Conservation (phyloP, 352 stramenopile species). For the Phytophthora europaea region DNA sequence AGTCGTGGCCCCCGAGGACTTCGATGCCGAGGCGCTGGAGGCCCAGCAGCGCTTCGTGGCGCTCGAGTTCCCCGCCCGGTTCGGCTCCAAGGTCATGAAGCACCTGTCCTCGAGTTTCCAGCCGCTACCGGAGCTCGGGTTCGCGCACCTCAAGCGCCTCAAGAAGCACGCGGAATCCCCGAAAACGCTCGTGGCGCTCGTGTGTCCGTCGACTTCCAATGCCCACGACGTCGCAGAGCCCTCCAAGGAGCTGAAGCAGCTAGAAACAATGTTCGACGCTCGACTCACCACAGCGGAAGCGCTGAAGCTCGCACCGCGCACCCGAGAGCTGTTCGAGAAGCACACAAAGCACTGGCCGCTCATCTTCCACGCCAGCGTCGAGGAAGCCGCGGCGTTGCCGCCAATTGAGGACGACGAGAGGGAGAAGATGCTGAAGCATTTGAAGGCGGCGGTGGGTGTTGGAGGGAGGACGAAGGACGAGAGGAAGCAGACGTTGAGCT, state of each 20-base stretch:
- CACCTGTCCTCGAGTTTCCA: slow-evolving; percentile 59
- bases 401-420: slow-evolving; percentile 54
- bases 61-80: slow-evolving; percentile 69
- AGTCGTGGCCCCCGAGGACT: slow-evolving; percentile 43
- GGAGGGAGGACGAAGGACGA: slow-evolving; percentile 30
- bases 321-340: slow-evolving; percentile 66
- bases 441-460: slow-evolving; percentile 35
- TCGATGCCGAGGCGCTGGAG: slow-evolving; percentile 40
- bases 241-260: slow-evolving; percentile 32
- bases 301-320: slow-evolving; percentile 65
- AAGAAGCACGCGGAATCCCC: slow-evolving; percentile 66
- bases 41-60: slow-evolving; percentile 77
- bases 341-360: slow-evolving; percentile 78
- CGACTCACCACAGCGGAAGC: slow-evolving; percentile 54
- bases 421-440: slow-evolving; percentile 33
- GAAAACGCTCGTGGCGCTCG: slow-evolving; percentile 63
- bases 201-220: slow-evolving; percentile 43
- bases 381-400: slow-evolving; percentile 48
- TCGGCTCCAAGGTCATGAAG: slow-evolving; percentile 78
- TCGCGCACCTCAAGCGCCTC: slow-evolving; percentile 85
- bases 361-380: slow-evolving; percentile 84
- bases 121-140: slow-evolving; percentile 70
- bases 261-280: slow-evolving; percentile 56
- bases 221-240: slow-evolving; percentile 12
- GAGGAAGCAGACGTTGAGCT: slow-evolving; percentile 33